A percentile compares a stretch with the other conserved stretches of the same genome.
phyloP scores from a whole-genome alignment of 257 asterid species.

The Rauvolfia tetraphylla region DNA sequence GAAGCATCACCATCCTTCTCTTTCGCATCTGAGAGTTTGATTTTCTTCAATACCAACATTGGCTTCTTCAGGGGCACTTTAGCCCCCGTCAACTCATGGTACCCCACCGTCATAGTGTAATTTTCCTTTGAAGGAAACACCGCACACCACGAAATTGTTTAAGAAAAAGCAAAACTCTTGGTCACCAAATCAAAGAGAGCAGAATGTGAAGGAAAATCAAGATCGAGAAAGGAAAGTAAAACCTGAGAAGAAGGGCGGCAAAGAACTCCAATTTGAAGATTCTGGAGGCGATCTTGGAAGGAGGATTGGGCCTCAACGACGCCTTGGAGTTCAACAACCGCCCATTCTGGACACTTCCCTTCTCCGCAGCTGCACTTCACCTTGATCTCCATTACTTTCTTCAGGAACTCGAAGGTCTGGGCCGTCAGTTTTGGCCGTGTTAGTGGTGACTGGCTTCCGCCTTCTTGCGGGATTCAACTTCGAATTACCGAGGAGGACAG shows the following conservation, averaged over 20 bases:
- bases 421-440: too few species aligned
- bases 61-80: slow-evolving; percentile 83
- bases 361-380: slow-evolving; percentile 89
- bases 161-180: neutral
- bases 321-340: slow-evolving; percentile 85
- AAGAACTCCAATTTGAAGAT: slow-evolving; percentile 76
- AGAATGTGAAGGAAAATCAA: slow-evolving; percentile 1
- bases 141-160: slow-evolving; percentile 1
- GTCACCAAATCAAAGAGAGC: neutral
- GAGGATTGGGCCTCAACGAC: slow-evolving; percentile 72
- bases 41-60: slow-evolving; percentile 75
- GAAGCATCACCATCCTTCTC: slow-evolving; percentile 16
- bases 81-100: slow-evolving; percentile 84
- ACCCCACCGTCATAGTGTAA: slow-evolving; percentile 79
- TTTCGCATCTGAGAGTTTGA: slow-evolving; percentile 33
- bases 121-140: slow-evolving; percentile 45
- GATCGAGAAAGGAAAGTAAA: slow-evolving; percentile 1
- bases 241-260: slow-evolving; percentile 94
- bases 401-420: neutral
- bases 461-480: too few species aligned
- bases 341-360: slow-evolving; percentile 86
- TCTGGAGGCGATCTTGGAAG: slow-evolving; percentile 49
- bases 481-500: too few species aligned
- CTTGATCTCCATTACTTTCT: slow-evolving; percentile 48
- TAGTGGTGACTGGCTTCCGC: too few species aligned